Evolutionary conservation across 2,329 filamentous ascomycete genomes (phyloP).

Genomic region (Trichophyton schoenleinii): DNA sequence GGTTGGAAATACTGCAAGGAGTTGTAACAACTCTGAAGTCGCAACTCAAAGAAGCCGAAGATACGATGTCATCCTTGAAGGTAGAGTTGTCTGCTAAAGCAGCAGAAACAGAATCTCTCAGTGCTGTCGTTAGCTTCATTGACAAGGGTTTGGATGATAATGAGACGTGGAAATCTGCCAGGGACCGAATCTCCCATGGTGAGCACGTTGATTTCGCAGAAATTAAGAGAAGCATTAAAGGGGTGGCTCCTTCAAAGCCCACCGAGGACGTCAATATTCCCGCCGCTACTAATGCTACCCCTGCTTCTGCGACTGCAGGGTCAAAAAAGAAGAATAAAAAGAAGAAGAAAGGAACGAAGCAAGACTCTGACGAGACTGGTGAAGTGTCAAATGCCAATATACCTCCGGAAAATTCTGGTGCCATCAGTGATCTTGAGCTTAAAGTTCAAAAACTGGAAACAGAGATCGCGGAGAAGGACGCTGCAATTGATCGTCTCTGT

Average conservation of each 20-base stretch:
- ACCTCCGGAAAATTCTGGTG: background rate
- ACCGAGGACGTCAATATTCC: background rate
- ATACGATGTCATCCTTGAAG: conserved; percentile 35
- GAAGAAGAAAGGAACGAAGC: conserved; percentile 63
- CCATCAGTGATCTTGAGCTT: conserved; percentile 20
- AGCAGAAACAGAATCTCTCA: conserved; percentile 22
- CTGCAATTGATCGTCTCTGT: conserved; percentile 57
- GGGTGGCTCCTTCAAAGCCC: background rate
- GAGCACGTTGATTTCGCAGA: conserved; percentile 21
- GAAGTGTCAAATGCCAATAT: conserved; percentile 21
- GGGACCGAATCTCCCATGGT: conserved; percentile 23
- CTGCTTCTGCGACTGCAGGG: conserved; percentile 17
- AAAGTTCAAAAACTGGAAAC: conserved; percentile 25
- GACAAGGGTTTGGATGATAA: conserved; percentile 28
- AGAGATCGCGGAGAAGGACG: conserved; percentile 47
- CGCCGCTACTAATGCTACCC: conserved; percentile 8
- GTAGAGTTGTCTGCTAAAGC: conserved; percentile 30
- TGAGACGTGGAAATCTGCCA: conserved; percentile 25
- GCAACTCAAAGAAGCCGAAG: conserved; percentile 43
- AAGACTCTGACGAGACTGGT: conserved; percentile 26
- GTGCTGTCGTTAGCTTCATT: conserved; percentile 29
- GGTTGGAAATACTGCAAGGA: conserved; percentile 41
- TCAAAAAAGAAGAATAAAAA: conserved; percentile 79
- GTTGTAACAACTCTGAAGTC: conserved; percentile 43
- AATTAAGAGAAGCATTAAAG: background rate